phyloP scores from a whole-genome alignment of 441 rosid species.

The Breynia disticha region DNA sequence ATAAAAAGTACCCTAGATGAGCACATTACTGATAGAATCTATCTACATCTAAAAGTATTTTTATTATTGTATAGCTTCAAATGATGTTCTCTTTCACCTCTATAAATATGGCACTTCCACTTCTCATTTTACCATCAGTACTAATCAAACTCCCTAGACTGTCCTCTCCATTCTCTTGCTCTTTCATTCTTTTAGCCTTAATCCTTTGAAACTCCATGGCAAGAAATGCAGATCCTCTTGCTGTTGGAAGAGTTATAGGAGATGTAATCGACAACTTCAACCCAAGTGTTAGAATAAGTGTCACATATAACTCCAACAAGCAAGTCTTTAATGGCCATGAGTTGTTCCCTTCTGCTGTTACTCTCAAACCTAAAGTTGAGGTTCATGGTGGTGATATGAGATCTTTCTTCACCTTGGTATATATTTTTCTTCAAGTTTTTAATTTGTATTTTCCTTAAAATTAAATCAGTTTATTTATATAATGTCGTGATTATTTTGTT shows the following conservation, averaged over 20 bases:
- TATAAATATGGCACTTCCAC: too few species aligned
- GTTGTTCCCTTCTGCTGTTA: conserved; percentile 64
- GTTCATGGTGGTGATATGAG: conserved; percentile 86
- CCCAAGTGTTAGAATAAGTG: conserved; percentile 52
- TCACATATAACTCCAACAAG: conserved; percentile 55
- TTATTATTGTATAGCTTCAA: too few species aligned
- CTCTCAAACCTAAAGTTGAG: conserved; percentile 69
- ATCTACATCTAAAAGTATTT: too few species aligned
- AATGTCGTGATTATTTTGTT: neutral
- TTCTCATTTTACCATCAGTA: too few species aligned
- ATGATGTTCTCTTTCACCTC: too few species aligned
- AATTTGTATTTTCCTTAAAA: neutral
- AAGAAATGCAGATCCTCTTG: conserved; percentile 52
- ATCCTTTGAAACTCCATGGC: conserved; percentile 27
- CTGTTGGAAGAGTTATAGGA: conserved; percentile 77
- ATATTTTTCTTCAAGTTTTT: neutral
- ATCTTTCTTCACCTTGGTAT: conserved; percentile 91
- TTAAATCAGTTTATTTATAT: neutral
- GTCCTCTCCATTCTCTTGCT: neutral
- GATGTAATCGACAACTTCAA: conserved; percentile 66
- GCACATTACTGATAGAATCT: too few species aligned
- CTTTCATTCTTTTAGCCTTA: neutral
- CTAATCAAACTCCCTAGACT: neutral
- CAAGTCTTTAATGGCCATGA: conserved; percentile 89
- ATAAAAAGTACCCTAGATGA: too few species aligned